Base-by-base conservation (phyloP, 2,329 filamentous ascomycete genomes). In the Colletotrichum cuscutae region DNA sequence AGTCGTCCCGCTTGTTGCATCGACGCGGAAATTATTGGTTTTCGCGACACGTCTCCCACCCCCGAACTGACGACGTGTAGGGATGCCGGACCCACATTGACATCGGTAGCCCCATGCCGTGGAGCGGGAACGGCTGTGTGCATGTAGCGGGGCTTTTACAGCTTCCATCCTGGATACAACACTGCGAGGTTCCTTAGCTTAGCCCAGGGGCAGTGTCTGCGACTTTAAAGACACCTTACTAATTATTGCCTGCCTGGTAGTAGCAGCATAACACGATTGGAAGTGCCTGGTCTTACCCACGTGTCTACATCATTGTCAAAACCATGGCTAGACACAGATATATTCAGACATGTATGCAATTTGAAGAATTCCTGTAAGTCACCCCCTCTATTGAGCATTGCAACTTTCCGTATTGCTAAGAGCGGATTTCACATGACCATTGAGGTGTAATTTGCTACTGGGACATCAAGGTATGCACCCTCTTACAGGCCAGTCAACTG, bases 31-130 rank as follows among this genome's bases (percentile, higher is more conserved):
- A 65, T 46, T 65, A 57, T 57, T 56, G 32, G 62, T 30, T 35
- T 57, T 65, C 62, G 26, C 53, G 32, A 54, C 62, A 65, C 62
- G 62, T 65, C 24, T 19, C 54, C 62, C 28, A 57, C 52, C 52
- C 19, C 19, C 22, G 32, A n/a, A 56, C 35, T 42, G 32, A 37
- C 54, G 19, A 46, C n/a, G 32, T 57, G 22, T 53, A 65, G 62
- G 52, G 62, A 24, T 46, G 13, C 15, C 7, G 15, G 32, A 57
- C 52, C 62, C 62, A 65, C 52, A 26, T 65, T 9, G 15, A 46
- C 22, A 63, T 32, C 30, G 4, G 9, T 15, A 26, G 46, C 12
- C 30, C 61, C 22, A 37, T n/a, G 42, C 19, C 15, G 46, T 19
- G 22, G 30, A 22, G 61, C 49, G 61, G 61, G 61, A 54, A 30